Conservation (phyloP, 768 basidiomycete species). For the Trametes gibbosa region DNA sequence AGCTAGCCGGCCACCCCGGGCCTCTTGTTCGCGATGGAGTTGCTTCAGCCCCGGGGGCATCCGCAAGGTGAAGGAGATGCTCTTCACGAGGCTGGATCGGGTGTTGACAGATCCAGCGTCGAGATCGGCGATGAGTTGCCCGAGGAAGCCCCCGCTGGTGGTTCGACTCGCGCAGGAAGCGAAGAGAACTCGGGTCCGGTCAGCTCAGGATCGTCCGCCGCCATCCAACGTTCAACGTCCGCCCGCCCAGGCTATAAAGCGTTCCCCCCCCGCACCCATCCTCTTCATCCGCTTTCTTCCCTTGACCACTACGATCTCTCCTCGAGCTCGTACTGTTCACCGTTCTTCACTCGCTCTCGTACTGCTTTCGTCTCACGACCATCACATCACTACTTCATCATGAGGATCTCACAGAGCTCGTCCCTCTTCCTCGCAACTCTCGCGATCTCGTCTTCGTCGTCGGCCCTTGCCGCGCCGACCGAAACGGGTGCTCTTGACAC, state of each 20-base stretch:
- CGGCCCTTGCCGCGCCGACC: slow-evolving; percentile 30
- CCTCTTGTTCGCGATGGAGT: too few relatives aligned
- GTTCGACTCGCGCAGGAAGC: slow-evolving; percentile 2
- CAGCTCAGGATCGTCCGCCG: slow-evolving; percentile 11
- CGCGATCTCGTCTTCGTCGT: slow-evolving; percentile 30
- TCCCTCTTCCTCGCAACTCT: slow-evolving; percentile 33
- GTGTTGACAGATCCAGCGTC: background rate
- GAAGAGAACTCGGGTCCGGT: slow-evolving; percentile 5
- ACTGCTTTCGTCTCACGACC: slow-evolving; percentile 18
- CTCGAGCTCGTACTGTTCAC: slow-evolving; percentile 13
- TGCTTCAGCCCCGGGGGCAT: too few relatives aligned
- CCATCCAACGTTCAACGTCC: slow-evolving; percentile 9
- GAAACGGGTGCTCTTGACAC: slow-evolving; percentile 7
- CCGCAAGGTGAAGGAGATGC: background rate
- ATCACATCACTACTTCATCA: slow-evolving; percentile 19
- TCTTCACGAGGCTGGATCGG: background rate
- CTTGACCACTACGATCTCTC: slow-evolving; percentile 21
- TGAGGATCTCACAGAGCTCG: slow-evolving; percentile 33
- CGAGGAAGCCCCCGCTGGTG: background rate
- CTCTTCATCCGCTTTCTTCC: slow-evolving; percentile 16
- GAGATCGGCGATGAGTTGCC: background rate
- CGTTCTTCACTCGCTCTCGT: slow-evolving; percentile 10
- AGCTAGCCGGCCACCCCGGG: too few relatives aligned
- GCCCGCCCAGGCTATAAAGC: background rate
- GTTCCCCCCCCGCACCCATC: background rate